Evolutionary conservation across 768 basidiomycete species (phyloP).

Genomic region (Termitomyces sp.): DNA sequence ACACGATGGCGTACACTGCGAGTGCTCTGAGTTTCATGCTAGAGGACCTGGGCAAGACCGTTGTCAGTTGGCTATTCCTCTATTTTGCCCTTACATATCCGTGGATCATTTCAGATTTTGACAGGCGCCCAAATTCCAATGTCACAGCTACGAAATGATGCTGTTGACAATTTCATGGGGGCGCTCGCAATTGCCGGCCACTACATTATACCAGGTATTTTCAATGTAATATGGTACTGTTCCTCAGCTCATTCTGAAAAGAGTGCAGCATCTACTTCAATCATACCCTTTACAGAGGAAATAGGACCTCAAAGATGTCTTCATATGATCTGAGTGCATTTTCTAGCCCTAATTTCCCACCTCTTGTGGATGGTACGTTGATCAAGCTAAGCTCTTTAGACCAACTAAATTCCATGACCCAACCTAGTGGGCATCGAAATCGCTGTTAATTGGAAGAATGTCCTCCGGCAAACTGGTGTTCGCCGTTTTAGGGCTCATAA

Average conservation of each 20-base stretch:
- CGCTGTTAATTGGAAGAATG: conserved; percentile 83
- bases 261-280: conserved; percentile 90
- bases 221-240: background rate
- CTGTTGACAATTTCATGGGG: conserved; percentile 89
- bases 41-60: conserved; percentile 90
- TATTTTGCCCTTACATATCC: background rate
- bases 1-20: conserved; percentile 88
- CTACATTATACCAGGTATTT: conserved; percentile 82
- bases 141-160: conserved; percentile 90
- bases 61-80: conserved; percentile 41
- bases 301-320: conserved; percentile 78
- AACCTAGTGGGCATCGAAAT: conserved; percentile 83
- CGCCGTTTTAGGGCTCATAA: conserved; percentile 82
- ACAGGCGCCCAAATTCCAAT: conserved; percentile 94
- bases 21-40: conserved; percentile 89
- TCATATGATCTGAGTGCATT: conserved; percentile 84
- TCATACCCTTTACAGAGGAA: conserved; percentile 82
- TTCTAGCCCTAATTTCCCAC: conserved; percentile 78
- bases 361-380: conserved; percentile 72
- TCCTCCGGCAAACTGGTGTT: conserved; percentile 77
- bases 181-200: conserved; percentile 87
- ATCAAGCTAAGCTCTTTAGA: background rate
- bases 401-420: conserved; percentile 6
- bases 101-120: conserved; percentile 53
- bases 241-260: conserved; percentile 22